Conservation (phyloP, 345 rosid species). For the Gossypium turneri region DNA sequence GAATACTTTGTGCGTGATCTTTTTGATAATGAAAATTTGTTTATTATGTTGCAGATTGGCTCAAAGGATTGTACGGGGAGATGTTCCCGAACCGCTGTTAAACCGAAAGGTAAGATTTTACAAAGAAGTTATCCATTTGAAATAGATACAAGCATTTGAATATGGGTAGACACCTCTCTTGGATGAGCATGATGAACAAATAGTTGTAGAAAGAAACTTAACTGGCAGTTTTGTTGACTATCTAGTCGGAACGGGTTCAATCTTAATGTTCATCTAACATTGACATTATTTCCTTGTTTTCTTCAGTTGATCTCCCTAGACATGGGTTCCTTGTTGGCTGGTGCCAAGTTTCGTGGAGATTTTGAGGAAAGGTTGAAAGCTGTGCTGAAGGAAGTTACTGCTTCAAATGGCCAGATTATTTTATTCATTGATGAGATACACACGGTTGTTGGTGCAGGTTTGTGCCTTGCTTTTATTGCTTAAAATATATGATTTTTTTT, state of each 20-base stretch:
- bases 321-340: constrained; percentile 89
- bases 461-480: background rate
- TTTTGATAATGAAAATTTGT: background rate
- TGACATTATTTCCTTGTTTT: constrained; percentile 1
- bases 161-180: background rate
- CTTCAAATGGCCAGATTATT: constrained; percentile 84
- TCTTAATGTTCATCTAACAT: background rate
- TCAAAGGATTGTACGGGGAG: constrained; percentile 79
- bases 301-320: constrained; percentile 78
- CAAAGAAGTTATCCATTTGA: background rate
- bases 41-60: constrained; percentile 52
- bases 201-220: background rate
- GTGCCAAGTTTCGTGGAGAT: constrained; percentile 80
- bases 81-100: constrained; percentile 80
- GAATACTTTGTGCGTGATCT: background rate
- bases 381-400: constrained; percentile 82
- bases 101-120: constrained; percentile 50
- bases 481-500: background rate
- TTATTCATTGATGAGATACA: constrained; percentile 91
- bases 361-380: constrained; percentile 90
- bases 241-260: background rate
- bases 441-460: constrained; percentile 92
- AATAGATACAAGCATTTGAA: background rate
- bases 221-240: background rate
- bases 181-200: background rate